phyloP scores from a whole-genome alignment of 2,329 filamentous ascomycete species.

The Paramyrothecium sp. region DNA sequence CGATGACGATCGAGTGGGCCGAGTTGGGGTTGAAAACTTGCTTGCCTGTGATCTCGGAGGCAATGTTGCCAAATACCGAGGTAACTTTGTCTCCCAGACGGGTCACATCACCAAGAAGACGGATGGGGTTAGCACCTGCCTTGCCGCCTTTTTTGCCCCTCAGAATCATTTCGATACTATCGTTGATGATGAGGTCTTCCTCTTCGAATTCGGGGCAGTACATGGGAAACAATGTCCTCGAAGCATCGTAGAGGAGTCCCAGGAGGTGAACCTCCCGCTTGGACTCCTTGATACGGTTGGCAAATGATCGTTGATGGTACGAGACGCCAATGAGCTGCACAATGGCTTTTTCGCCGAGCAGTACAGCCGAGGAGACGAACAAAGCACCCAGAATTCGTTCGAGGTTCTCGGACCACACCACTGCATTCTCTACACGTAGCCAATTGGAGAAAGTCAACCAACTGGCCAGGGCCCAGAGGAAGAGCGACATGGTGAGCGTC shows the following conservation, averaged over 20 bases:
- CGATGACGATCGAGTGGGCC: constrained; percentile 83
- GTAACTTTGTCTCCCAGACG: constrained; percentile 91
- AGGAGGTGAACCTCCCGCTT: constrained; percentile 84
- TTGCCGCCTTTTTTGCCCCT: constrained; percentile 50
- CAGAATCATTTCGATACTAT: constrained; percentile 71
- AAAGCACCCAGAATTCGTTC: constrained; percentile 64
- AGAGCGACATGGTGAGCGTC: constrained; percentile 65
- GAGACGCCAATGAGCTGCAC: constrained; percentile 83
- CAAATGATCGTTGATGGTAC: constrained; percentile 83
- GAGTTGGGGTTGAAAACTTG: constrained; percentile 92
- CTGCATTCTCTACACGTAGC: constrained; percentile 32
- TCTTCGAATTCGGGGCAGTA: constrained; percentile 89
- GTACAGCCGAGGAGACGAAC: constrained; percentile 67
- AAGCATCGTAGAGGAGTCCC: constrained; percentile 85
- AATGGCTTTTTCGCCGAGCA: constrained; percentile 74
- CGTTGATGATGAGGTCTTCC: constrained; percentile 89
- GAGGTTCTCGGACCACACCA: constrained; percentile 57
- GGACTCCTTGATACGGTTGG: constrained; percentile 80
- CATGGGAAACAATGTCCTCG: constrained; percentile 82
- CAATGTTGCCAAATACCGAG: constrained; percentile 87
- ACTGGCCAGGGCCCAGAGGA: constrained; percentile 65
- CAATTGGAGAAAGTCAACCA: constrained; percentile 62
- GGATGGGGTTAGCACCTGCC: constrained; percentile 74
- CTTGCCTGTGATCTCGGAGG: constrained; percentile 92
- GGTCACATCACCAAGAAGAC: constrained; percentile 73